Conservation (phyloP, 768 basidiomycete genomes). For the Pleurotus salmoneostramineus region DNA sequence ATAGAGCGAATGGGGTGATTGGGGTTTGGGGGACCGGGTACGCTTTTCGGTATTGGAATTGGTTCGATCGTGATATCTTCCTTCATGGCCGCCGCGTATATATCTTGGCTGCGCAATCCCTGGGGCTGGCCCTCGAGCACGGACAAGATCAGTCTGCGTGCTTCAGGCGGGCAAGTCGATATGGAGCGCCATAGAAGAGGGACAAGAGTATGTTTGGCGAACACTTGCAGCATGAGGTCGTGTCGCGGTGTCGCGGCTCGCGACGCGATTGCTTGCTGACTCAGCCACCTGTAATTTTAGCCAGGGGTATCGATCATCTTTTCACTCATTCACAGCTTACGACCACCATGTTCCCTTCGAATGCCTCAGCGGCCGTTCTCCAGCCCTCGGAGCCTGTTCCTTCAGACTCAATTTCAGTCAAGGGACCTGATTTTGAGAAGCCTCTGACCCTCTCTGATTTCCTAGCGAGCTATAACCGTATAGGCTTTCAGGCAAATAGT, state of each 20-base stretch:
- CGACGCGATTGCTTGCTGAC: background rate
- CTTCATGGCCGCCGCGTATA: background rate
- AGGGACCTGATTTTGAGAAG: slow-evolving; percentile 87
- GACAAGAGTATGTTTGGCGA: background rate
- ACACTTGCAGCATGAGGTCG: background rate
- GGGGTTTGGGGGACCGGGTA: background rate
- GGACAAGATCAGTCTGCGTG: background rate
- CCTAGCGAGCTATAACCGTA: slow-evolving; percentile 76
- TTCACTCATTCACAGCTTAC: background rate
- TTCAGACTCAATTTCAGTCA: slow-evolving; percentile 60
- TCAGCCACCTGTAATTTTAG: background rate
- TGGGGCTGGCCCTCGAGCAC: background rate
- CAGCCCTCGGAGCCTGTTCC: slow-evolving; percentile 72
- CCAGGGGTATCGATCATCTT: background rate
- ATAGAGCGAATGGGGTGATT: slow-evolving; percentile 15
- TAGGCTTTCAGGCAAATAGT: slow-evolving; percentile 97
- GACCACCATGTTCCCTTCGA: slow-evolving; percentile 37
- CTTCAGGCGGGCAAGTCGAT: slow-evolving; percentile 1
- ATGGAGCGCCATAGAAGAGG: background rate
- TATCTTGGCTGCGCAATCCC: slow-evolving; percentile 1
- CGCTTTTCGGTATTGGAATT: background rate
- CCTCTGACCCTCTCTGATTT: slow-evolving; percentile 62
- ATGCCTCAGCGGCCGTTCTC: slow-evolving; percentile 73
- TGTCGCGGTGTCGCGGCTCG: too few relatives aligned
- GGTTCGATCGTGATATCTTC: background rate